A percentile compares a stretch with the other conserved stretches of the same genome.
These are phyloP conservation scores for Melocanna baccifera DNA, from an alignment of 176 grass and related monocot species.

Conservation along the genomic window DNA sequence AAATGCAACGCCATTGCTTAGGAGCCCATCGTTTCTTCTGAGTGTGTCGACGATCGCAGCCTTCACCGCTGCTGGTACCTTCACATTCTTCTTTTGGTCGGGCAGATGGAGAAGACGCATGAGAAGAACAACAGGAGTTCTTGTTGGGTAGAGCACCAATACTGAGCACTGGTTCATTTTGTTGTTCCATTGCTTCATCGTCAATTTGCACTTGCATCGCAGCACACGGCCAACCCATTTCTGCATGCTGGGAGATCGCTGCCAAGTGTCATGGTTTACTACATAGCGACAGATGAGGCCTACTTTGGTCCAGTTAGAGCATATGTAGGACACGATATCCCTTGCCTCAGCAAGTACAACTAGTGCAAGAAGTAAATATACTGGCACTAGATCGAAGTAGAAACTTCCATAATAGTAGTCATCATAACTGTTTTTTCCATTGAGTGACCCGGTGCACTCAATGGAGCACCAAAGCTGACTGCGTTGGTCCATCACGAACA, in stretches of 20 bases:
- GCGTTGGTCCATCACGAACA: too few relatives aligned
- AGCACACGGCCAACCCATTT: neutral
- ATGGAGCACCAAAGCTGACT: too few relatives aligned
- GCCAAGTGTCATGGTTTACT: neutral
- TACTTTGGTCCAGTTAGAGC: constrained; percentile 20
- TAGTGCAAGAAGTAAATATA: neutral
- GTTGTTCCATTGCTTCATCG: neutral
- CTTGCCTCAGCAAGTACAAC: neutral
- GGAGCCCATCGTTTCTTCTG: neutral
- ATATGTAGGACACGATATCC: neutral
- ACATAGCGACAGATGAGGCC: neutral
- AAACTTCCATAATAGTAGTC: neutral
- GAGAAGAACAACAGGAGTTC: neutral
- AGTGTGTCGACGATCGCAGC: neutral
- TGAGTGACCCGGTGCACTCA: too few relatives aligned
- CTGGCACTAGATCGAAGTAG: neutral
- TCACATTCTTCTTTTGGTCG: neutral
- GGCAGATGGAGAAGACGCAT: neutral
- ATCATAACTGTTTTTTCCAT: too few relatives aligned
- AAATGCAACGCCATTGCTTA: too few relatives aligned
- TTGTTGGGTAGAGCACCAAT: neutral
- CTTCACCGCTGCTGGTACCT: neutral
- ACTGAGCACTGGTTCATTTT: neutral
- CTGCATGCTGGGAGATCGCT: too few relatives aligned
- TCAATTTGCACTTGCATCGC: neutral